Percentiles rank a stretch among this genome's conserved stretches.
phyloP scores from a whole-genome alignment of 2,329 filamentous ascomycete species.

The Aspergillaceae sp. region DNA sequence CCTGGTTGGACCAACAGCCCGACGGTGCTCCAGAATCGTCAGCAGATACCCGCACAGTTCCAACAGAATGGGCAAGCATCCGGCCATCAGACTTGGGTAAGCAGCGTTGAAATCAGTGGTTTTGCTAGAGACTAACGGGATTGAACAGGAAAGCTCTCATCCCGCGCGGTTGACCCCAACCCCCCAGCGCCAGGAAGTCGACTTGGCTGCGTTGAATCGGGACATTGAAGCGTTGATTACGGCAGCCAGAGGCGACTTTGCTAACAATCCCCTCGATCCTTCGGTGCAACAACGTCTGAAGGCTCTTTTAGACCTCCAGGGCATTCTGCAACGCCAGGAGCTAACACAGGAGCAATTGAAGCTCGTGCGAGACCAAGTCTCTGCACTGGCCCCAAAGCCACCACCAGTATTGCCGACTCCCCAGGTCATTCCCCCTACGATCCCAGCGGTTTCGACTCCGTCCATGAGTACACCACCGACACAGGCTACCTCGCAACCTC shows the following conservation, averaged over 20 bases:
- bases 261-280: slow-evolving; percentile 65
- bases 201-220: slow-evolving; percentile 66
- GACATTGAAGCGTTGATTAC: slow-evolving; percentile 74
- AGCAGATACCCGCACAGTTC: slow-evolving; percentile 4
- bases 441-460: slow-evolving; percentile 25
- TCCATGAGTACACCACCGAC: slow-evolving; percentile 35
- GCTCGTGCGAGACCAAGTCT: slow-evolving; percentile 76
- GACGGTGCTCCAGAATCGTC: slow-evolving; percentile 10
- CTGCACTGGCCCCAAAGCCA: slow-evolving; percentile 53
- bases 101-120: background rate
- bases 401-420: slow-evolving; percentile 11
- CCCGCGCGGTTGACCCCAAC: slow-evolving; percentile 16
- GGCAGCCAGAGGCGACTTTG: slow-evolving; percentile 64
- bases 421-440: slow-evolving; percentile 9
- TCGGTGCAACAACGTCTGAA: slow-evolving; percentile 70
- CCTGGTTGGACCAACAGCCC: slow-evolving; percentile 57
- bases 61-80: slow-evolving; percentile 24
- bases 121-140: background rate
- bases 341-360: slow-evolving; percentile 73
- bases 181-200: slow-evolving; percentile 32
- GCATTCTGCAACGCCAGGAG: slow-evolving; percentile 66
- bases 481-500: slow-evolving; percentile 27
- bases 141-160: slow-evolving; percentile 4
- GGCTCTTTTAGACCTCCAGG: slow-evolving; percentile 77
- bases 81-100: slow-evolving; percentile 17